phyloP scores from a whole-genome alignment of 2,329 filamentous ascomycete species.

The Hypoxylon sp. region DNA sequence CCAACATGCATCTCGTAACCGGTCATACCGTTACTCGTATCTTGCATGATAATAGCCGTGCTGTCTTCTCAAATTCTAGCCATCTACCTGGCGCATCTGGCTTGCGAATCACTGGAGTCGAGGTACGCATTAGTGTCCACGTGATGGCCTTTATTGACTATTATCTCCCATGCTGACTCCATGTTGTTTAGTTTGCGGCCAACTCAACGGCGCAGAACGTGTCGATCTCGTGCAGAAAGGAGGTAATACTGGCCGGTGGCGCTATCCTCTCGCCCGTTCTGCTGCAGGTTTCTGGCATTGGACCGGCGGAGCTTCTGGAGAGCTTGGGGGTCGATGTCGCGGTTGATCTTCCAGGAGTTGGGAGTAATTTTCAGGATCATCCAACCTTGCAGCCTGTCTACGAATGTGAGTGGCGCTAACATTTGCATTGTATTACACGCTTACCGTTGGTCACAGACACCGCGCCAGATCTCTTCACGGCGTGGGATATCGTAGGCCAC shows the following conservation, averaged over 20 bases:
- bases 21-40: conserved; percentile 51
- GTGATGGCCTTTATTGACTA: background rate
- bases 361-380: conserved; percentile 46
- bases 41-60: conserved; percentile 37
- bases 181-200: conserved; percentile 39
- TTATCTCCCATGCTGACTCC: conserved; percentile 3
- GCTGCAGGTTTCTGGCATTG: conserved; percentile 48
- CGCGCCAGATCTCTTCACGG: conserved; percentile 38
- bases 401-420: conserved; percentile 29
- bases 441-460: conserved; percentile 29
- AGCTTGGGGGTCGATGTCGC: conserved; percentile 42
- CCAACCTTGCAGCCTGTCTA: conserved; percentile 43
- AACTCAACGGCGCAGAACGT: conserved; percentile 31
- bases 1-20: conserved; percentile 51
- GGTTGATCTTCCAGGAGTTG: conserved; percentile 46
- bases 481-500: conserved; percentile 38
- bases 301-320: conserved; percentile 40
- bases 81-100: conserved; percentile 13
- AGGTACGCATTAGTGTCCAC: conserved; percentile 42
- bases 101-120: conserved; percentile 47
- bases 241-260: conserved; percentile 45
- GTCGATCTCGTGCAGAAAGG: conserved; percentile 41
- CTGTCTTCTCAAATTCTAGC: conserved; percentile 16
- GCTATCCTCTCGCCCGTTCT: conserved; percentile 45
- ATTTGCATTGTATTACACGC: background rate